Evolutionary conservation across 352 stramenopile genomes (phyloP).

Genomic region (Globisporangium splendens): DNA sequence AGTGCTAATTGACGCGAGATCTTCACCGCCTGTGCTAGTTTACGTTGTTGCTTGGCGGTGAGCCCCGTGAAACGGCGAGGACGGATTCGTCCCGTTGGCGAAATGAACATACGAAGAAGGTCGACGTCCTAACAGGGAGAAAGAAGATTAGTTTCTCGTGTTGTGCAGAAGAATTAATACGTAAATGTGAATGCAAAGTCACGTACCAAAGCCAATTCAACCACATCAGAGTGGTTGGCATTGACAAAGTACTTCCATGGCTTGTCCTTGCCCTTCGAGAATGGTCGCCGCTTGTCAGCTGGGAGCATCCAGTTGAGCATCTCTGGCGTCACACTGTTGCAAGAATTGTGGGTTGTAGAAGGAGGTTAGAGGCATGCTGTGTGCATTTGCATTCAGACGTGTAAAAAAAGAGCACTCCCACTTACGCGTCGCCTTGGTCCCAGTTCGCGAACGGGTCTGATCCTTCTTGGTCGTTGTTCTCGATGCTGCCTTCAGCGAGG

Average conservation of each 20-base stretch:
- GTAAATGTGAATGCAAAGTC: background rate
- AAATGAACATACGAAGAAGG: constrained; percentile 79
- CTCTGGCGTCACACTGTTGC: constrained; percentile 40
- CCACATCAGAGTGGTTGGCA: constrained; percentile 67
- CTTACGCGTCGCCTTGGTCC: constrained; percentile 58
- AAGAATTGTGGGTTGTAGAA: background rate
- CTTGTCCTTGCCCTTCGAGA: constrained; percentile 55
- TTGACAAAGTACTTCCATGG: constrained; percentile 79
- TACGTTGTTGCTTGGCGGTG: constrained; percentile 81
- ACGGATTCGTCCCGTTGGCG: constrained; percentile 75
- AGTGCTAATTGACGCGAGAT: constrained; percentile 73
- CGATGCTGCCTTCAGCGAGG: constrained; percentile 44
- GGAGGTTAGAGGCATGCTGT: background rate
- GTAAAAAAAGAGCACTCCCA: constrained; percentile 1
- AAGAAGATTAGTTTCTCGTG: background rate
- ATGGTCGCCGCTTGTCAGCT: constrained; percentile 51
- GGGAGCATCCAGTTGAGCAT: constrained; percentile 87
- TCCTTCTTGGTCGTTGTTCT: constrained; percentile 21
- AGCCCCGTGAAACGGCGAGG: constrained; percentile 78
- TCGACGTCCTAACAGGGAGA: constrained; percentile 48
- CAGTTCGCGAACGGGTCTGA: constrained; percentile 45
- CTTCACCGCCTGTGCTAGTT: constrained; percentile 73
- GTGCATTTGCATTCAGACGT: background rate
- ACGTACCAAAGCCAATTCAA: constrained; percentile 66
- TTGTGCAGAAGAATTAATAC: background rate